These are phyloP conservation scores for Diaporthe ampelina DNA, from an alignment of 2,329 filamentous ascomycete genomes.

Conservation along the genomic window DNA sequence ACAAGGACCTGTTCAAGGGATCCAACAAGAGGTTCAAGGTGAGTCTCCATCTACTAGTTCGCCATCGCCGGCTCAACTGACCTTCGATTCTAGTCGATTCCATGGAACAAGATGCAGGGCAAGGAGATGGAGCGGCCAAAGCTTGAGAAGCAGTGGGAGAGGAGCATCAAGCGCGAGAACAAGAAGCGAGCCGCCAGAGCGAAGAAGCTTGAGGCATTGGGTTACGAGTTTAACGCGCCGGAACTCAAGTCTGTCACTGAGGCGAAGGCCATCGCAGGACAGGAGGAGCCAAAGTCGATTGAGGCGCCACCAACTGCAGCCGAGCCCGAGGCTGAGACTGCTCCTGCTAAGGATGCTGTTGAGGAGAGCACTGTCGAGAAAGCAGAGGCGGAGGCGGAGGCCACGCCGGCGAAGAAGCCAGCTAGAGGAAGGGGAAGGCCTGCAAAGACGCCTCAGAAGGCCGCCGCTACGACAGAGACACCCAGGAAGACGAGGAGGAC, in stretches of 20 bases:
- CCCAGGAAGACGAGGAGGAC: conserved; percentile 52
- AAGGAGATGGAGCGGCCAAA: conserved; percentile 79
- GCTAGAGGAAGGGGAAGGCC: conserved; percentile 37
- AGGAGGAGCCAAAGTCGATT: conserved; percentile 52
- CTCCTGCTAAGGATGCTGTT: conserved; percentile 52
- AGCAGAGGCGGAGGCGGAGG: conserved; percentile 47
- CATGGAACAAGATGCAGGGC: conserved; percentile 89
- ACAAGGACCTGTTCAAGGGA: conserved; percentile 88
- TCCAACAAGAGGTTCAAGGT: conserved; percentile 89
- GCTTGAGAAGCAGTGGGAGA: conserved; percentile 82
- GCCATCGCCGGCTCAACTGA: conserved; percentile 4
- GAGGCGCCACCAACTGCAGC: conserved; percentile 49
- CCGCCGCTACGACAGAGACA: conserved; percentile 48
- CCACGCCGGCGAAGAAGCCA: conserved; percentile 44
- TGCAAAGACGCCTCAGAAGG: conserved; percentile 43
- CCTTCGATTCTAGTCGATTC: conserved; percentile 64
- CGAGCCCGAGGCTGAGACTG: conserved; percentile 45
- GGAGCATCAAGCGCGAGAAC: conserved; percentile 80
- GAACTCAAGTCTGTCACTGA: conserved; percentile 70
- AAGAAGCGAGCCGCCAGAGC: conserved; percentile 77
- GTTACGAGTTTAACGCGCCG: conserved; percentile 86
- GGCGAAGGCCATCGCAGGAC: conserved; percentile 52
- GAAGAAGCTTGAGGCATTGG: conserved; percentile 82
- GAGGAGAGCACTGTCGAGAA: conserved; percentile 51
- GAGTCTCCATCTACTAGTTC: background rate